A percentile compares a stretch with the other conserved stretches of the same genome.
Conservation (phyloP, 2,329 filamentous ascomycete species). For the Pseudohalonectria lignicola region DNA sequence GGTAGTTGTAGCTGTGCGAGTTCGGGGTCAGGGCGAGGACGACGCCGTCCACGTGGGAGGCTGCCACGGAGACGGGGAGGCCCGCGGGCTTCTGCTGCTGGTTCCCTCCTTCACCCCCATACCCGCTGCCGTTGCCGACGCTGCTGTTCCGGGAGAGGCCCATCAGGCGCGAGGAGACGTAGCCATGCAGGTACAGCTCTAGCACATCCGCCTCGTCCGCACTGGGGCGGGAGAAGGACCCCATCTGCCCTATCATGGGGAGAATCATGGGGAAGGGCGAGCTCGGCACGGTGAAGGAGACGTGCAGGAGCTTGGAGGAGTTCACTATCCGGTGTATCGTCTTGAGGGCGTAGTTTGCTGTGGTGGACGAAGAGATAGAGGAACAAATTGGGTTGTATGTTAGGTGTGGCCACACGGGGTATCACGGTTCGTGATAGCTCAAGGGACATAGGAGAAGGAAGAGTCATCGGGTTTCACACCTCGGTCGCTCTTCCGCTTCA, state of each 20-base stretch:
- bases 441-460: too few species aligned
- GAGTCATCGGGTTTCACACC: too few species aligned
- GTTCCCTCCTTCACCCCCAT: conserved; percentile 1
- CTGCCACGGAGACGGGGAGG: conserved; percentile 61
- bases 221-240: conserved; percentile 54
- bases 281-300: conserved; percentile 58
- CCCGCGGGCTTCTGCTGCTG: conserved; percentile 27
- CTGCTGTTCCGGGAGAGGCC: conserved; percentile 37
- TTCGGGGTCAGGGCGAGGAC: conserved; percentile 72
- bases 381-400: neutral
- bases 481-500: conserved; percentile 55
- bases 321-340: conserved; percentile 71
- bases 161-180: conserved; percentile 69
- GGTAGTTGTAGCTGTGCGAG: conserved; percentile 79
- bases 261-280: conserved; percentile 67
- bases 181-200: conserved; percentile 75
- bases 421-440: neutral
- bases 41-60: conserved; percentile 67
- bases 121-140: conserved; percentile 4
- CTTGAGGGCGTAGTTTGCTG: conserved; percentile 60
- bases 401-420: neutral
- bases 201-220: conserved; percentile 51
- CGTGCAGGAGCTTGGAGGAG: conserved; percentile 60
- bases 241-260: conserved; percentile 81
- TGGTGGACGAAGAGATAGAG: neutral